Evolutionary conservation across 768 basidiomycete genomes (phyloP).

Genomic region (Leucocoprinus birnbaumii): DNA sequence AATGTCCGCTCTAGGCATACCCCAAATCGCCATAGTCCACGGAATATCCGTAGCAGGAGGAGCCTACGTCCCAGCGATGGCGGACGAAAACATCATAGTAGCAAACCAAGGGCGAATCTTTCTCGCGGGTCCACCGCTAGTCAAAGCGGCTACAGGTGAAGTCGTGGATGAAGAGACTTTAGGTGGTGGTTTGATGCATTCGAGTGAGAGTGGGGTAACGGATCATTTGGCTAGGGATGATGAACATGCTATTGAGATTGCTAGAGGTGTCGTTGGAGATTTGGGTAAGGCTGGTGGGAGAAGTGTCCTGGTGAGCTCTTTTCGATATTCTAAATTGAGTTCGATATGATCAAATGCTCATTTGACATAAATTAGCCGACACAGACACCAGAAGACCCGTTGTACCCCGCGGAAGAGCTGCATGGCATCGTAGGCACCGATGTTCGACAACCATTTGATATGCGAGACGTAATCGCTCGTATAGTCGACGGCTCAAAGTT

Average conservation of each 20-base stretch:
- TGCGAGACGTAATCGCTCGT: slow-evolving; percentile 91
- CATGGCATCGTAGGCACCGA: slow-evolving; percentile 93
- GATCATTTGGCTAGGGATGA: slow-evolving; percentile 86
- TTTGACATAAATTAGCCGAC: slow-evolving; percentile 41
- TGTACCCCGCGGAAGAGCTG: slow-evolving; percentile 79
- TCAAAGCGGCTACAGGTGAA: slow-evolving; percentile 94
- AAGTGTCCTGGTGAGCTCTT: slow-evolving; percentile 43
- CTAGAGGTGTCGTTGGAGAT: slow-evolving; percentile 75
- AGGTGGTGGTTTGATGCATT: slow-evolving; percentile 90
- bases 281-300: slow-evolving; percentile 61
- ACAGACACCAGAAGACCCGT: slow-evolving; percentile 61
- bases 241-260: slow-evolving; percentile 80
- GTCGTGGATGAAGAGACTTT: slow-evolving; percentile 90
- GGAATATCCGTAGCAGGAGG: slow-evolving; percentile 94
- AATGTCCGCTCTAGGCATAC: slow-evolving; percentile 89
- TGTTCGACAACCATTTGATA: slow-evolving; percentile 84
- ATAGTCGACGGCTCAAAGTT: slow-evolving; percentile 90
- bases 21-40: slow-evolving; percentile 91
- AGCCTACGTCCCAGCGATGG: slow-evolving; percentile 95
- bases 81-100: slow-evolving; percentile 90
- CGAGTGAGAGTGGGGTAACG: slow-evolving; percentile 86
- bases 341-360: too few species aligned
- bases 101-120: slow-evolving; percentile 92
- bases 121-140: slow-evolving; percentile 90
- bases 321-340: too few species aligned